Evolutionary conservation across 345 rosid species (phyloP).

Genomic region (Lepidium sativum): DNA sequence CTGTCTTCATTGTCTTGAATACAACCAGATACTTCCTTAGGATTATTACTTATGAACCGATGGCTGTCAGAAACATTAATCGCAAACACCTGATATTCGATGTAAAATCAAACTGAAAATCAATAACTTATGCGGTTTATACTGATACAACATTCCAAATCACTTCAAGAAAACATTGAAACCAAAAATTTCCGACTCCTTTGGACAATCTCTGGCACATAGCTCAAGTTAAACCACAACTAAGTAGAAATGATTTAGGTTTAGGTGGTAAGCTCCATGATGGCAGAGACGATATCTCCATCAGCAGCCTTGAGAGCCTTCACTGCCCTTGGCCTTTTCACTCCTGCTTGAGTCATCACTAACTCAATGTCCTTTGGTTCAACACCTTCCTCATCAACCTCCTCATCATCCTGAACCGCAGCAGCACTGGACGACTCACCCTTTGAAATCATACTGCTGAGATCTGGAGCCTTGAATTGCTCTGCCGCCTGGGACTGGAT

Average conservation of each 20-base stretch:
- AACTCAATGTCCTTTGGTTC: constrained; percentile 89
- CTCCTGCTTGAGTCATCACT: constrained; percentile 98
- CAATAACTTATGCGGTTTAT: constrained; percentile 5
- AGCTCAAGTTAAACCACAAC: constrained; percentile 28
- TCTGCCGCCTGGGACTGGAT: constrained; percentile 82
- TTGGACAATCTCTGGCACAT: constrained; percentile 21
- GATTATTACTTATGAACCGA: no score
- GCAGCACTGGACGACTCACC: constrained; percentile 50
- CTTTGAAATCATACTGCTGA: constrained; percentile 52
- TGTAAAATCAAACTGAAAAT: constrained; percentile 13
- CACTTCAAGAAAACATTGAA: constrained; percentile 19
- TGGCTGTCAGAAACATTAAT: not conserved
- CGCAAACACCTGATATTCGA: not conserved
- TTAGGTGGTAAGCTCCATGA: constrained; percentile 83
- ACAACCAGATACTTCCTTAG: not conserved
- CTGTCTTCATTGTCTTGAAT: not conserved
- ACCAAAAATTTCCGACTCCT: not conserved
- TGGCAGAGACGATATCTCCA: constrained; percentile 85
- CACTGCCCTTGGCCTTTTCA: constrained; percentile 64
- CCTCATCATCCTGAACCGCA: constrained; percentile 73
- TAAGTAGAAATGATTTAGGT: constrained; percentile 6
- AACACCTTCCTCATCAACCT: constrained; percentile 74
- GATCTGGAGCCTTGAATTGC: constrained; percentile 77
- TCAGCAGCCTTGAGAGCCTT: constrained; percentile 65
- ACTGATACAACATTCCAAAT: constrained; percentile 28